Evolutionary conservation across 495 filamentous ascomycete genomes (phyloP).

Genomic region (Hypomontagnella submonticulosa): DNA sequence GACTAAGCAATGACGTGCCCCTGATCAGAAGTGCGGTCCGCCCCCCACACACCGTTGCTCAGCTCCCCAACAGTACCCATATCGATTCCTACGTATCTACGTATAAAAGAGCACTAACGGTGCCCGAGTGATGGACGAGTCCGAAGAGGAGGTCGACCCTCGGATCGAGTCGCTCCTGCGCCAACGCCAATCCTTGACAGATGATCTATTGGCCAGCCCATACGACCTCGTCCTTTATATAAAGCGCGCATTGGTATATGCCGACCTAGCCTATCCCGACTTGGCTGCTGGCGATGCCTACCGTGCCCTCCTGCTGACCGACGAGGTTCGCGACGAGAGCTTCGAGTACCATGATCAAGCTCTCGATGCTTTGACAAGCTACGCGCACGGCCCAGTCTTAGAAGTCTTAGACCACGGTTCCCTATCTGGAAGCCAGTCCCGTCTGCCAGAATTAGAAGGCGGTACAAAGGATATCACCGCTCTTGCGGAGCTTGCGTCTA

Average conservation of each 20-base stretch:
- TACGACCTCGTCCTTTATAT: slow-evolving; percentile 85
- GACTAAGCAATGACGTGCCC: slow-evolving; percentile 39
- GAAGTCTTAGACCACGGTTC: slow-evolving; percentile 55
- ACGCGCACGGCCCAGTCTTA: slow-evolving; percentile 47
- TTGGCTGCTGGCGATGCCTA: slow-evolving; percentile 92
- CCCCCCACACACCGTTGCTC: slow-evolving; percentile 27
- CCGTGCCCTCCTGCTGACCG: slow-evolving; percentile 82
- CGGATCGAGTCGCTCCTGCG: slow-evolving; percentile 55
- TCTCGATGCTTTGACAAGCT: slow-evolving; percentile 51
- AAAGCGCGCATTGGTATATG: slow-evolving; percentile 74
- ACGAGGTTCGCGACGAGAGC: slow-evolving; percentile 77
- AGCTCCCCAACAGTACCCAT: slow-evolving; percentile 27
- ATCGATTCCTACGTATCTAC: slow-evolving; percentile 12
- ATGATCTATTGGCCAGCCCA: slow-evolving; percentile 64
- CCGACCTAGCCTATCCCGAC: slow-evolving; percentile 85
- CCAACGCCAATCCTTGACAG: slow-evolving; percentile 58
- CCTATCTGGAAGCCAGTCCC: slow-evolving; percentile 51
- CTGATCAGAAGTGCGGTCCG: slow-evolving; percentile 40
- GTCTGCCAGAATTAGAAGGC: slow-evolving; percentile 49
- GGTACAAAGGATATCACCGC: slow-evolving; percentile 40
- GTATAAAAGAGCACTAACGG: slow-evolving; percentile 32
- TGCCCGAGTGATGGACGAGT: slow-evolving; percentile 52
- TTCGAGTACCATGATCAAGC: slow-evolving; percentile 73
- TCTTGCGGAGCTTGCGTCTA: slow-evolving; percentile 56
- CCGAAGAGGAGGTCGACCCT: slow-evolving; percentile 52